These are phyloP conservation scores for Aspergillus fischeri DNA, from an alignment of 2,329 filamentous ascomycete species.

Conservation along the genomic window DNA sequence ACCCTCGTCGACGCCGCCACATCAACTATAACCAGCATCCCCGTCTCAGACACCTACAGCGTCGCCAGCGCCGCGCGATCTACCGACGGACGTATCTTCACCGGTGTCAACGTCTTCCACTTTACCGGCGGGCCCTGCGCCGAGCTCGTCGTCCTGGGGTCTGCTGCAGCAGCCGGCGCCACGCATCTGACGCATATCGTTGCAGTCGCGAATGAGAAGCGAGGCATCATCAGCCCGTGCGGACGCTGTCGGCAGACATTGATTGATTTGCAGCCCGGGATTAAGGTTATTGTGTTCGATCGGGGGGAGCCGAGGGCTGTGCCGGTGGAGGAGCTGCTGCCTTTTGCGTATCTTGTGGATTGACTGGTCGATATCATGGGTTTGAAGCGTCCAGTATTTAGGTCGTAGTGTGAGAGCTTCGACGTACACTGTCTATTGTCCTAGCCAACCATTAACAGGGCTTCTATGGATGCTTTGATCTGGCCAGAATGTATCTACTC, in stretches of 20 bases:
- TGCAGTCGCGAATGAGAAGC: slow-evolving; percentile 18
- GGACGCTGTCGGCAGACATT: slow-evolving; percentile 27
- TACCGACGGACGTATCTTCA: slow-evolving; percentile 19
- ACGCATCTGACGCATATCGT: slow-evolving; percentile 22
- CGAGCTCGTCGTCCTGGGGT: slow-evolving; percentile 25
- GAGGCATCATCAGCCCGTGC: slow-evolving; percentile 22
- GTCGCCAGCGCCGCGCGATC: slow-evolving; percentile 18
- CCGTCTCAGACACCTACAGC: slow-evolving; percentile 19
- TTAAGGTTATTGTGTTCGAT: slow-evolving; percentile 18
- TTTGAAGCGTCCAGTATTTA: no score
- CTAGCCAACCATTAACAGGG: no score
- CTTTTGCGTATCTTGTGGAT: slow-evolving; percentile 5
- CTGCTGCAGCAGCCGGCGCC: slow-evolving; percentile 19
- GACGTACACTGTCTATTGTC: no score
- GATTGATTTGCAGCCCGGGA: slow-evolving; percentile 21
- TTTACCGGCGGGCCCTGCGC: slow-evolving; percentile 28
- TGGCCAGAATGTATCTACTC: no score
- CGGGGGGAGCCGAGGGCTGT: neutral
- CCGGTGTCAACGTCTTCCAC: slow-evolving; percentile 25
- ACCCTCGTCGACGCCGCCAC: slow-evolving; percentile 17
- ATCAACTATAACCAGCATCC: slow-evolving; percentile 17
- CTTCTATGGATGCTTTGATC: no score
- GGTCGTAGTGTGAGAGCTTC: no score
- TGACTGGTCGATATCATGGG: neutral
- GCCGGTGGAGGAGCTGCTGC: slow-evolving; percentile 5